Percentiles rank a stretch among this genome's conserved stretches.
Evolutionary conservation across 371 early-diverging fungal species (phyloP).

Genomic region (Lichtheimia ramosa): DNA sequence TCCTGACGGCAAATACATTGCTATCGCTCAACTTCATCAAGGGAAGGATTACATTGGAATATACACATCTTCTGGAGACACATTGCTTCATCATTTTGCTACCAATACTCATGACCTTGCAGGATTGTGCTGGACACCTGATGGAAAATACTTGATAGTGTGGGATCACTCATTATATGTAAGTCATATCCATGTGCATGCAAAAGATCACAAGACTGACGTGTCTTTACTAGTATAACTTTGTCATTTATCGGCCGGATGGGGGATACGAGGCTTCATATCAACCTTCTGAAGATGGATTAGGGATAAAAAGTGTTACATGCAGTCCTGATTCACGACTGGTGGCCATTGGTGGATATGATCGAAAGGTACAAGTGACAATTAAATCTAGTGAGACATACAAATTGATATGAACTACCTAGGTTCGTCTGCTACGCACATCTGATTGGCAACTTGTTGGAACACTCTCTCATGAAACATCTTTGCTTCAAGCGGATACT

Average conservation of each 20-base stretch:
- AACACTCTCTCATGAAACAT: slow-evolving; percentile 43
- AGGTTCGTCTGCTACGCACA: slow-evolving; percentile 40
- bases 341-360: slow-evolving; percentile 78
- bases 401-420: slow-evolving; percentile 7
- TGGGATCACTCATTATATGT: slow-evolving; percentile 68
- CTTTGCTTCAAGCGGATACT: neutral
- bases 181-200: slow-evolving; percentile 17
- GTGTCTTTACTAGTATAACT: slow-evolving; percentile 50
- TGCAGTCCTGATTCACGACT: slow-evolving; percentile 81
- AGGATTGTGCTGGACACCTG: slow-evolving; percentile 82
- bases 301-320: slow-evolving; percentile 68
- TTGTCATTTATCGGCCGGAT: slow-evolving; percentile 68
- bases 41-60: slow-evolving; percentile 73
- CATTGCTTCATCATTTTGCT: slow-evolving; percentile 60
- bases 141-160: slow-evolving; percentile 72
- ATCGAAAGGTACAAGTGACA: slow-evolving; percentile 63
- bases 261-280: slow-evolving; percentile 58
- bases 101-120: slow-evolving; percentile 69
- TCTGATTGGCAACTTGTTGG: slow-evolving; percentile 52
- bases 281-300: slow-evolving; percentile 57
- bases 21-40: slow-evolving; percentile 58
- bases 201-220: slow-evolving; percentile 6
- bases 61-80: slow-evolving; percentile 66
- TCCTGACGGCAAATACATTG: slow-evolving; percentile 66
- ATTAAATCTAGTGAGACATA: slow-evolving; percentile 1